A percentile compares a stretch with the other conserved stretches of the same genome.
Conservation (phyloP, 2,329 filamentous ascomycete species). For the Alternaria triticina region DNA sequence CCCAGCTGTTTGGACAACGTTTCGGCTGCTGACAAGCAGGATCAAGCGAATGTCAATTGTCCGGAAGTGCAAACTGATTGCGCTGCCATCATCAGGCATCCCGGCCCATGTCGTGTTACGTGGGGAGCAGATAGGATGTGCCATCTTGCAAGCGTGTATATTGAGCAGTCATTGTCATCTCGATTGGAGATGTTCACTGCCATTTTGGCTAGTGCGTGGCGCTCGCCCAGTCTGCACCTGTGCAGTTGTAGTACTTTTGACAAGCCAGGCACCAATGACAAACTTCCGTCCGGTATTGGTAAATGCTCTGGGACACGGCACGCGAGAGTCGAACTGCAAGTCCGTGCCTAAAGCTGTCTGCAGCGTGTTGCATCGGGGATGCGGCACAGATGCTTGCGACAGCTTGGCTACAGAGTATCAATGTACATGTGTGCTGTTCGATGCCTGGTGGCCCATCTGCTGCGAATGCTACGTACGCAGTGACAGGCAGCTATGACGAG, state of each 20-base stretch:
- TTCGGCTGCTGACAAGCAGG: constrained; percentile 19
- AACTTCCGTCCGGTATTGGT: constrained; percentile 15
- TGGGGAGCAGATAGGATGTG: constrained; percentile 17
- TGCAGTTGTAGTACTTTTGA: constrained; percentile 24
- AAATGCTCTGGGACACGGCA: constrained; percentile 18
- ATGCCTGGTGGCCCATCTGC: constrained; percentile 3
- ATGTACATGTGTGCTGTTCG: constrained; percentile 15
- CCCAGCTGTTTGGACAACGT: constrained; percentile 33
- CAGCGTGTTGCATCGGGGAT: constrained; percentile 33
- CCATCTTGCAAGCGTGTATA: constrained; percentile 9
- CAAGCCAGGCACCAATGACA: constrained; percentile 33
- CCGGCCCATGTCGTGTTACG: constrained; percentile 6
- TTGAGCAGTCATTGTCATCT: constrained; percentile 16
- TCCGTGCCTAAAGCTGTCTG: constrained; percentile 23
- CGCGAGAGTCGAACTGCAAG: constrained; percentile 22
- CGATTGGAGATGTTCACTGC: constrained; percentile 19
- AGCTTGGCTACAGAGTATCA: constrained; percentile 17
- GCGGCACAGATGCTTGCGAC: constrained; percentile 33
- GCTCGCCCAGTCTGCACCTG: constrained; percentile 26
- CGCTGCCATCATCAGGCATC: constrained; percentile 12
- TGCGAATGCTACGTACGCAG: constrained; percentile 13
- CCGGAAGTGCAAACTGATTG: constrained; percentile 21
- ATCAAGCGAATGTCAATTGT: constrained; percentile 17
- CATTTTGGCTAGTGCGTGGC: constrained; percentile 21
- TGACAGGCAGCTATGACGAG: constrained; percentile 33